These are phyloP conservation scores for Irpex sp. DNA, from an alignment of 1,284 basidiomycete genomes.

Conservation along the genomic window DNA sequence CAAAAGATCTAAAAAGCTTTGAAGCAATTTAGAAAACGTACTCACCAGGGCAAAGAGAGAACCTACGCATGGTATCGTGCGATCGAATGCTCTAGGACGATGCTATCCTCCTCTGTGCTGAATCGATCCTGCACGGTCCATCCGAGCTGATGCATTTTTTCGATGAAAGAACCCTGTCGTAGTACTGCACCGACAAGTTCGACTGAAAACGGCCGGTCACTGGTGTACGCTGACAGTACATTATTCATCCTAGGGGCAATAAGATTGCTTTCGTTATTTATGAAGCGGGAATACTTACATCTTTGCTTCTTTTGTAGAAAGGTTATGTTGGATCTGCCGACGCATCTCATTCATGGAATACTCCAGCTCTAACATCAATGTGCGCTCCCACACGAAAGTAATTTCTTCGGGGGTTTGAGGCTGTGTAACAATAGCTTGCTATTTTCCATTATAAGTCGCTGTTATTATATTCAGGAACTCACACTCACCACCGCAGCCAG, in stretches of 20 bases:
- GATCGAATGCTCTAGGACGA: slow-evolving; percentile 17
- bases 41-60: background rate
- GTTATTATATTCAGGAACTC: background rate
- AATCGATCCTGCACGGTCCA: slow-evolving; percentile 21
- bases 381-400: background rate
- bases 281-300: background rate
- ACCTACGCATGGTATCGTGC: slow-evolving; percentile 21
- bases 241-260: slow-evolving; percentile 3
- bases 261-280: background rate
- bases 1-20: slow-evolving; percentile 18
- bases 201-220: slow-evolving; percentile 17
- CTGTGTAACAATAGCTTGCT: background rate
- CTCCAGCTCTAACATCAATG: background rate
- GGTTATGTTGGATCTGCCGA: background rate
- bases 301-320: background rate
- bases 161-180: slow-evolving; percentile 14
- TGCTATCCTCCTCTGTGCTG: slow-evolving; percentile 15
- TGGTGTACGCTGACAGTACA: slow-evolving; percentile 16
- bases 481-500: background rate
- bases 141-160: slow-evolving; percentile 21
- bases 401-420: background rate
- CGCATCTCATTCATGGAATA: background rate
- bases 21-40: background rate
- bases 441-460: too few relatives aligned
- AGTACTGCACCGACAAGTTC: slow-evolving; percentile 17